These are phyloP conservation scores for Umbelopsis sp. DNA, from an alignment of 192 early-diverging fungal species.

Conservation along the genomic window DNA sequence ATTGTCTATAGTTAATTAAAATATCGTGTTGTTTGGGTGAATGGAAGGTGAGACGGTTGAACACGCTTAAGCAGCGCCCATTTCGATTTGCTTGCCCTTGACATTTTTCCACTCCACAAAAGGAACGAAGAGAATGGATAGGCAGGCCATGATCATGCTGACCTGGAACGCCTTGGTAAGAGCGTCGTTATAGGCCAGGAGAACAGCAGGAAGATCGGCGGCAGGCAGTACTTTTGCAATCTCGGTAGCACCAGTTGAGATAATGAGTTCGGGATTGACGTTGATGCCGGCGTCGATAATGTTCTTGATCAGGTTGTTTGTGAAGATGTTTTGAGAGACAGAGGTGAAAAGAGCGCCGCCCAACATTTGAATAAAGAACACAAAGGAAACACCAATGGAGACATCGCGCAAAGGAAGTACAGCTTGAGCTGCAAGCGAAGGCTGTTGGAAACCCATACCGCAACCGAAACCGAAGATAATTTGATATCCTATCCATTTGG, in stretches of 20 bases:
- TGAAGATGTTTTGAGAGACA: constrained; percentile 5
- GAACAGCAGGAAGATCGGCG: not conserved
- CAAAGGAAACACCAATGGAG: constrained; percentile 10
- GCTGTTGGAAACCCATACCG: constrained; percentile 73
- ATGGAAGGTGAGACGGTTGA: too few species aligned
- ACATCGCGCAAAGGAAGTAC: constrained; percentile 20
- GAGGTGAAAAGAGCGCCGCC: constrained; percentile 7
- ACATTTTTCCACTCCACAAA: too few species aligned
- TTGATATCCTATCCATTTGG: constrained; percentile 57
- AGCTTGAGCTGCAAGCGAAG: constrained; percentile 73
- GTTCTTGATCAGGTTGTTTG: not conserved
- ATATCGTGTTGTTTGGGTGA: too few species aligned
- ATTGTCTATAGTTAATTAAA: too few species aligned
- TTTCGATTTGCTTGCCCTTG: too few species aligned
- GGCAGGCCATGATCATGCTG: constrained; percentile 11
- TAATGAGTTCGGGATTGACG: not conserved
- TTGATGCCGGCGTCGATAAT: not conserved
- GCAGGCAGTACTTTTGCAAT: not conserved
- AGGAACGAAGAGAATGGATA: not conserved
- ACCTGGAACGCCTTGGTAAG: constrained; percentile 12
- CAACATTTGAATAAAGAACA: constrained; percentile 15
- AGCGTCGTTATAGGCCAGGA: not conserved
- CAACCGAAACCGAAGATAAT: constrained; percentile 73
- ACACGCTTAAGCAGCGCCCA: too few species aligned
- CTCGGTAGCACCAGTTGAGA: constrained; percentile 12